These are phyloP conservation scores for Gymnopilus junonius DNA, from an alignment of 768 basidiomycete genomes.

Conservation along the genomic window DNA sequence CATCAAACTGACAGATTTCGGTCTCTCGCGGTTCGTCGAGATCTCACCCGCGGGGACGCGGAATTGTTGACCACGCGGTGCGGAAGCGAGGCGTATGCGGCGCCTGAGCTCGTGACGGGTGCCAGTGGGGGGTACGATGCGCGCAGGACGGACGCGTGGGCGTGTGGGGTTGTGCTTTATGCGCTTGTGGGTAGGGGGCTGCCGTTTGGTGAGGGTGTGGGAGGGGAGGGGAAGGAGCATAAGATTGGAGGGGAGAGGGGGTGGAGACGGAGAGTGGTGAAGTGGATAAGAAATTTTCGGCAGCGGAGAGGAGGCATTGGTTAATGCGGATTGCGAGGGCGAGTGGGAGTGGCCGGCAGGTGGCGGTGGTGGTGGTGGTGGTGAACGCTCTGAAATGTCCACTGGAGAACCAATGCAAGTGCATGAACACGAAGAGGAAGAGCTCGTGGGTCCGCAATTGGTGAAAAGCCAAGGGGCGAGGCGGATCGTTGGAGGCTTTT, in stretches of 20 bases:
- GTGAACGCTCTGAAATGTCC: no score
- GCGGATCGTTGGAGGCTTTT: slow-evolving; percentile 65
- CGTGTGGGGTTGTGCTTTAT: slow-evolving; percentile 86
- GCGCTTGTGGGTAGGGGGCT: slow-evolving; percentile 71
- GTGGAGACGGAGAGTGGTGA: no score
- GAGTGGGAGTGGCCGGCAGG: slow-evolving; percentile 87
- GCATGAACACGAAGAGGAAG: slow-evolving; percentile 22
- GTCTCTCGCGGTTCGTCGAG: slow-evolving; percentile 85
- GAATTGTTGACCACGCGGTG: slow-evolving; percentile 75
- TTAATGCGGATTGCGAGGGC: slow-evolving; percentile 82
- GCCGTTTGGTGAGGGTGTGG: slow-evolving; percentile 70
- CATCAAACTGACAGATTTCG: slow-evolving; percentile 88
- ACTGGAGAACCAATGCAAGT: not conserved
- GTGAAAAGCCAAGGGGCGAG: slow-evolving; percentile 50
- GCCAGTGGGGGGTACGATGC: slow-evolving; percentile 71
- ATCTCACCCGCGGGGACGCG: slow-evolving; percentile 43
- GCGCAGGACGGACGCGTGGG: slow-evolving; percentile 87
- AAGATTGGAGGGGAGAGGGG: slow-evolving; percentile 25
- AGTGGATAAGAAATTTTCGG: slow-evolving; percentile 16
- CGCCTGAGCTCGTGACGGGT: slow-evolving; percentile 69
- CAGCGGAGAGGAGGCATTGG: slow-evolving; percentile 54
- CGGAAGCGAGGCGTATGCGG: slow-evolving; percentile 88
- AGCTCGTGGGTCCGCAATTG: slow-evolving; percentile 38
- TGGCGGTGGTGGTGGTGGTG: no score
- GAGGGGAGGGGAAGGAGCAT: slow-evolving; percentile 36